These are phyloP conservation scores for Fraxinus anomala DNA, from an alignment of 257 asterid species.

Conservation along the genomic window DNA sequence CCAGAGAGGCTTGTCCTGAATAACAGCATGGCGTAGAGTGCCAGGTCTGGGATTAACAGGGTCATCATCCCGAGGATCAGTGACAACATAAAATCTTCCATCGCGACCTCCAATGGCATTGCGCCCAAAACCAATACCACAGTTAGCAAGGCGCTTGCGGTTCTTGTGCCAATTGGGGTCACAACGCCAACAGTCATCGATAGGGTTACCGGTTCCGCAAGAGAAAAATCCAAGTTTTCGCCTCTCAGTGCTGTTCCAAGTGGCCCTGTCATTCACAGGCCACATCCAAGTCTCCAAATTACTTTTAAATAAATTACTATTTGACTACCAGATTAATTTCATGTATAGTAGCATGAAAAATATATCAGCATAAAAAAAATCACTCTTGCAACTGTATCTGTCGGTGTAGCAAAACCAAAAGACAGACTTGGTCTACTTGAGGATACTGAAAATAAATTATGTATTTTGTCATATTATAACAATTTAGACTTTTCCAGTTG, in stretches of 20 bases:
- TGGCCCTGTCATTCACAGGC: conserved; percentile 55
- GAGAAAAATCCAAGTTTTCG: conserved; percentile 81
- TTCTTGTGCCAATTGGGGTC: conserved; percentile 78
- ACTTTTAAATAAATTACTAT: background rate
- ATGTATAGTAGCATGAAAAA: background rate
- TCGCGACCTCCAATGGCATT: conserved; percentile 94
- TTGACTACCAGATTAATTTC: background rate
- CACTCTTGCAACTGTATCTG: background rate
- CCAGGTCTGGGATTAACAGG: conserved; percentile 88
- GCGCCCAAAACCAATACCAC: conserved; percentile 92
- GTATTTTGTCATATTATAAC: background rate
- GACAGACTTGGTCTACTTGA: conserved; percentile 1
- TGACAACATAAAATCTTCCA: conserved; percentile 73
- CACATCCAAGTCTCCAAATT: background rate
- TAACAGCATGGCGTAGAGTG: conserved; percentile 89
- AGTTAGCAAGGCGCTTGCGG: conserved; percentile 80
- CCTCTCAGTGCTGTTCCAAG: conserved; percentile 78
- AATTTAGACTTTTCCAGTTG: conserved; percentile 2
- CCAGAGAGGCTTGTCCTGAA: conserved; percentile 89
- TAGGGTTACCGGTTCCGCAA: conserved; percentile 91
- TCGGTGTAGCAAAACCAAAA: conserved; percentile 8
- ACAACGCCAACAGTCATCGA: conserved; percentile 95
- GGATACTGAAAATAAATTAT: background rate
- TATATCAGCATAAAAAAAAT: background rate
- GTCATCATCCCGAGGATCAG: conserved; percentile 72